phyloP scores from a whole-genome alignment of 305 asterid species.

The Plantago coronopus region DNA sequence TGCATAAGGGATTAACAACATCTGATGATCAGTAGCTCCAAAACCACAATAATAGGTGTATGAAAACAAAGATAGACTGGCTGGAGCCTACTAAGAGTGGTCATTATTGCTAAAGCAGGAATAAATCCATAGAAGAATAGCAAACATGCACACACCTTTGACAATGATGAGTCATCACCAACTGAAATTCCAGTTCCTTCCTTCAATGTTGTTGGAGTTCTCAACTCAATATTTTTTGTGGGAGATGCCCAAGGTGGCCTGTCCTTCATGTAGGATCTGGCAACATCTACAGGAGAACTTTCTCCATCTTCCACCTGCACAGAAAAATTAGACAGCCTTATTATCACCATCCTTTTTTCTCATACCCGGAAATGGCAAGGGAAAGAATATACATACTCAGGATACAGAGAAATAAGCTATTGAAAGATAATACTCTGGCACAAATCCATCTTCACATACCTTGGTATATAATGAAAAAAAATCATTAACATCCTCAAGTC shows the following conservation, averaged over 20 bases:
- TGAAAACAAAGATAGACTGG: not conserved
- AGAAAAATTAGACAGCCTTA: constrained; percentile 21
- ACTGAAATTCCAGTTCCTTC: constrained; percentile 46
- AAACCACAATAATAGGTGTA: not conserved
- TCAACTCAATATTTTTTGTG: constrained; percentile 34
- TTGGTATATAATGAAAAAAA: constrained; percentile 18
- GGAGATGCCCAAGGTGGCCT: constrained; percentile 84
- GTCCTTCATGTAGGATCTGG: constrained; percentile 66
- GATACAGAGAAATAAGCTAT: not conserved
- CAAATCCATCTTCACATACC: constrained; percentile 10
- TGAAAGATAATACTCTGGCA: constrained; percentile 13
- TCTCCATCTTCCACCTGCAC: constrained; percentile 51
- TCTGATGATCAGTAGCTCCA: not conserved
- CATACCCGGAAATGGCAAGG: constrained; percentile 19
- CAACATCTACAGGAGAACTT: constrained; percentile 76
- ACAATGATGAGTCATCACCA: constrained; percentile 48
- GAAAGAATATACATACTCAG: constrained; percentile 7
- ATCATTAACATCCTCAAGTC: constrained; percentile 38
- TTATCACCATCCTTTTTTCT: constrained; percentile 18
- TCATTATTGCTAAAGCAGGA: not conserved
- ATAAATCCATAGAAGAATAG: not conserved
- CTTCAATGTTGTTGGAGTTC: constrained; percentile 47
- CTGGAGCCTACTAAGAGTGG: not conserved
- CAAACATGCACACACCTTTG: constrained; percentile 44
- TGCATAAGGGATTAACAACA: not conserved